Base-by-base conservation (phyloP, 306 rosid species). In the Vicia faba region DNA sequence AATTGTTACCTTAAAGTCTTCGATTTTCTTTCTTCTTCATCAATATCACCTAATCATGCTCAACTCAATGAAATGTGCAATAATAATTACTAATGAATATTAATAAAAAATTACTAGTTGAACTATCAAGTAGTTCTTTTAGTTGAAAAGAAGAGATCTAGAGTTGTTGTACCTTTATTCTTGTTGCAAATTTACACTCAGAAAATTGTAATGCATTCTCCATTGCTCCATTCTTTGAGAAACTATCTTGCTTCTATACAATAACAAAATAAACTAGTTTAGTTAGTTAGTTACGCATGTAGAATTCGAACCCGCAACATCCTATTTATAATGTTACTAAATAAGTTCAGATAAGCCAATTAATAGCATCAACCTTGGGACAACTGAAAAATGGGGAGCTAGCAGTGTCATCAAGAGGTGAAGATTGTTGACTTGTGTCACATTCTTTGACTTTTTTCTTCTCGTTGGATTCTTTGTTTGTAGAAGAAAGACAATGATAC, bases 381-480 rank as follows among this genome's bases (percentile, higher is more conserved):
- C 11, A 50, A 73, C 26, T 79, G 72, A 72, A 73, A 51, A 79
- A 71, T 58, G 86, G 82, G 72, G 97, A 93, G 79, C 95, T 90
- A 23, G 99, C 97, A 71, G 97, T 93, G 80, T 90, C 99, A 78
- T 88, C 99, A 69, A 93, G 96, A 49, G 64, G 53, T 50, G 86
- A 75, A 66, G 66, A 73, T 16, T 79, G 83, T 53, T 82, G 80
- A 70, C 39, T 75, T 82, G 58, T 81, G 5, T 77, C 64, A 72
- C 19, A 74, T 70, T 79, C 88, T 80, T 72, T 85, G 64, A 65
- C 75, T 72, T 77, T 78, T 69, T 79, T 82, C 67, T 70, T 72
- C 73, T 72, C 79, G 26, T 81, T 80, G 35, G 64, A 62, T 46
- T 81, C 84, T 5, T 48, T 66, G 28, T 41, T 56, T 50, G 71